These are phyloP conservation scores for Populus hybrid DNA, from an alignment of 441 rosid species.

Conservation along the genomic window DNA sequence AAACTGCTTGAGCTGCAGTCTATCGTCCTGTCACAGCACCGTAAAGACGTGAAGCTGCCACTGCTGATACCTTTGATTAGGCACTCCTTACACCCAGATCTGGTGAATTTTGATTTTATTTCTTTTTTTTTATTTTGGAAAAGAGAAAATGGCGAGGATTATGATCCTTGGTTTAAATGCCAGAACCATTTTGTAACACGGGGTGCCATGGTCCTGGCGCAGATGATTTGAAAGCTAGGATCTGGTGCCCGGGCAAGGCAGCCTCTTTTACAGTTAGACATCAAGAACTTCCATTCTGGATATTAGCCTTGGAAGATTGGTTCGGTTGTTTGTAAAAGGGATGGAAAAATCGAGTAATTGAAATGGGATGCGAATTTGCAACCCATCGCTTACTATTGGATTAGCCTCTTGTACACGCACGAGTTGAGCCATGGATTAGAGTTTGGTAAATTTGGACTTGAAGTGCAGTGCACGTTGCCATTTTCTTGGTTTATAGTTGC, in stretches of 20 bases:
- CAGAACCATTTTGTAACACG: conserved; percentile 21
- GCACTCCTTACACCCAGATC: conserved; percentile 6
- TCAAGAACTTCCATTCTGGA: neutral
- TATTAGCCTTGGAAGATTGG: conserved; percentile 5
- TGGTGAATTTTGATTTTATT: conserved; percentile 6
- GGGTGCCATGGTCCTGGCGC: conserved; percentile 10
- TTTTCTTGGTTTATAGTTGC: no score
- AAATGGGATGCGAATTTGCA: neutral
- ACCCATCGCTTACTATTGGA: neutral
- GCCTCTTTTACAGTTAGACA: conserved; percentile 7
- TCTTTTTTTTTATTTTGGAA: neutral
- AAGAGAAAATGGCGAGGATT: neutral
- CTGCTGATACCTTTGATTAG: conserved; percentile 3
- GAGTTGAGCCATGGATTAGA: no score
- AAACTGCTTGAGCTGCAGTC: conserved; percentile 5
- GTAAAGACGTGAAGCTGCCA: conserved; percentile 14
- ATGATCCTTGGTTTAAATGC: neutral
- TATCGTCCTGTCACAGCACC: neutral
- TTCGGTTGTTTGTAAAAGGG: neutral
- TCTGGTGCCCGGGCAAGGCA: conserved; percentile 6
- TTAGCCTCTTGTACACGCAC: no score
- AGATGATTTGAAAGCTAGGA: conserved; percentile 4
- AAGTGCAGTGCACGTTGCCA: no score
- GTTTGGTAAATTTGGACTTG: no score
- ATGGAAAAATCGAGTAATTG: neutral